phyloP scores from a whole-genome alignment of 1,284 basidiomycete species.

The Meripilus lineatus region DNA sequence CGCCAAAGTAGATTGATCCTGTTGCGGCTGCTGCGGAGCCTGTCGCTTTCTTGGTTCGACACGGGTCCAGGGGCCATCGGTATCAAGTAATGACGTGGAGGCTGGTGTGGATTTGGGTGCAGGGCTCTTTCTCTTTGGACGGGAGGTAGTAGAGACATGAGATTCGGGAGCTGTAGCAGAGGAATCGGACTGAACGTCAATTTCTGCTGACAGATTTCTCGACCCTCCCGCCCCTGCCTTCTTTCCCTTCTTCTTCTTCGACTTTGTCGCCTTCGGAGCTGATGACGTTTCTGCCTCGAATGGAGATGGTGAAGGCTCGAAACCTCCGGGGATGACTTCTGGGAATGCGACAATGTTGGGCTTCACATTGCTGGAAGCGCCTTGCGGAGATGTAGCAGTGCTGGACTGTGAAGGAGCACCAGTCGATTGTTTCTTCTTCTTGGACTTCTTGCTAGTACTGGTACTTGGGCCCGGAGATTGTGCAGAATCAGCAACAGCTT shows the following conservation, averaged over 20 bases:
- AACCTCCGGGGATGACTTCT: constrained; percentile 44
- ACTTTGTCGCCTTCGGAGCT: constrained; percentile 34
- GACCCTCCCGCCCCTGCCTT: constrained; percentile 12
- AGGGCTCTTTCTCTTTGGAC: constrained; percentile 21
- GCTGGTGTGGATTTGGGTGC: constrained; percentile 11
- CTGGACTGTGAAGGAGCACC: constrained; percentile 11
- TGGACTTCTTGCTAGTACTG: constrained; percentile 32
- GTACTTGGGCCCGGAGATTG: not conserved
- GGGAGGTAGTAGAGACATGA: constrained; percentile 11
- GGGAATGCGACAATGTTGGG: constrained; percentile 34
- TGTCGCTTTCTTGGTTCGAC: constrained; percentile 29
- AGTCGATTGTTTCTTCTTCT: constrained; percentile 31
- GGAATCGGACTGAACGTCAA: constrained; percentile 25
- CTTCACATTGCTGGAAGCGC: constrained; percentile 12
- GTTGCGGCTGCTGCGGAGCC: constrained; percentile 11
- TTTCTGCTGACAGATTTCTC: constrained; percentile 2
- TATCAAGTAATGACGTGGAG: constrained; percentile 25
- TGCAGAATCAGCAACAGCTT: not conserved
- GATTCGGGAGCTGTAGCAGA: constrained; percentile 30
- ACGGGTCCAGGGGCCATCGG: constrained; percentile 55
- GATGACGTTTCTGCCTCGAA: constrained; percentile 13
- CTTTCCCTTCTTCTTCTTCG: constrained; percentile 39
- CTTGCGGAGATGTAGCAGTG: constrained; percentile 9
- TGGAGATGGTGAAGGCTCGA: constrained; percentile 24
- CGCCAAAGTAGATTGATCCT: constrained; percentile 4